Evolutionary conservation across 1,284 basidiomycete genomes (phyloP).

Genomic region (Rhodotorula sp.): DNA sequence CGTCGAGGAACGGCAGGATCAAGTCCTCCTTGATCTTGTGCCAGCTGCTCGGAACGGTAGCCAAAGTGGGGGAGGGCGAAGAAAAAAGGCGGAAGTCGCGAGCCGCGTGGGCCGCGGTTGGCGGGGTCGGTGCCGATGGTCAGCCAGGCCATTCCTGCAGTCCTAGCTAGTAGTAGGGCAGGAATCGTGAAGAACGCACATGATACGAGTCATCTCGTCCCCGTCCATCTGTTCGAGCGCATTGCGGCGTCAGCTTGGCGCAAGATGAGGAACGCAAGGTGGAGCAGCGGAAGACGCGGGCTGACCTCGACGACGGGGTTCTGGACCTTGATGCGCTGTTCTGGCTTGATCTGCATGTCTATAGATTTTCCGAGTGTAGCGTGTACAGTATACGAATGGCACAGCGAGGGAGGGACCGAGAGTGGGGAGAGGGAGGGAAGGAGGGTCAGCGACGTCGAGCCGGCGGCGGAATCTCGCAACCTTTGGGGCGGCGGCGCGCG

Average conservation of each 20-base stretch:
- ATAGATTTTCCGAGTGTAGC: not conserved
- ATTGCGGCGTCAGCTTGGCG: not conserved
- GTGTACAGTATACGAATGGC: not conserved
- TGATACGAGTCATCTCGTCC: constrained; percentile 96
- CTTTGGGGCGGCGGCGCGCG: constrained; percentile 28
- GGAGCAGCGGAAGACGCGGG: not conserved
- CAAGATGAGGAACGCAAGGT: not conserved
- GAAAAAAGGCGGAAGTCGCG: no score
- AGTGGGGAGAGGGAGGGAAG: constrained; percentile 6
- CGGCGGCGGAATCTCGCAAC: not conserved
- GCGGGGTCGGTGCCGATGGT: not conserved
- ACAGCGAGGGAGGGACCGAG: not conserved
- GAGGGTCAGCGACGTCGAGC: not conserved
- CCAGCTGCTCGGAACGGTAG: constrained; percentile 24
- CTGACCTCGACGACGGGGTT: constrained; percentile 90
- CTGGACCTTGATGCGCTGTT: constrained; percentile 68
- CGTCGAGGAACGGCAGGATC: constrained; percentile 91
- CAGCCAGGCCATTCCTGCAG: not conserved
- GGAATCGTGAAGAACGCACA: constrained; percentile 18
- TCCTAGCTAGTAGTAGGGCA: not conserved
- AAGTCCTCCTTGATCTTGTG: constrained; percentile 59
- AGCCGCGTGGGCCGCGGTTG: constrained; percentile 6
- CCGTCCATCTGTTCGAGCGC: constrained; percentile 56
- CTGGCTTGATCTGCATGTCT: constrained; percentile 35
- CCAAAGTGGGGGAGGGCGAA: not conserved